Evolutionary conservation across 768 basidiomycete genomes (phyloP), one percentile per base, ranked within the genome.

Genomic region (Mycena olivaceomarginata): DNA sequence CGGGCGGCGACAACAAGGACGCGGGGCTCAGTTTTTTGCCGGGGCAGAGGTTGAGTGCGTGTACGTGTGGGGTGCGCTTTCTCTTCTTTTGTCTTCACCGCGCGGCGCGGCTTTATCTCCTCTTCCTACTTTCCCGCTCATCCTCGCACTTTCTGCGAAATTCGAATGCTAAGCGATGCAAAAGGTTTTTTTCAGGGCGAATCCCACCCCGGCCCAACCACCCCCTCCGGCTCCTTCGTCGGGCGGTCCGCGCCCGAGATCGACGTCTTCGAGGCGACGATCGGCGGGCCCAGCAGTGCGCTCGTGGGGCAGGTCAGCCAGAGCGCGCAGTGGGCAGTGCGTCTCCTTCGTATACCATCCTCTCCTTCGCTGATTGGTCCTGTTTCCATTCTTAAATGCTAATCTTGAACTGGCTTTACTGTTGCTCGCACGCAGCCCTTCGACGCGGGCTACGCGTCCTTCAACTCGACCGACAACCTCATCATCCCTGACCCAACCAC

Each of bases 191-290:
- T 64, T 13, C 70, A 75, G 75, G 75, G 93, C 31, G 96, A 97
- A 81, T 89, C 91, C 39, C 97, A 98, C 84, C 97, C 97, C 41
- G 97, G 97, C 2, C 97, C 97, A 3, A 88, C 90, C 56, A 92
- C 94, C 68, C 72, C 89, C 0, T 94, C 97, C 82, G 95, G 95
- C 2, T 90, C 92, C 0, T 97, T 92, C 83, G 93, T 95, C 2
- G 97, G 97, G 1, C 89, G 97, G 25, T 85, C 94, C 3, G 96
- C 97, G 7, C 97, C 97, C 2, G 97, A 98, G 84, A 97, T 98
- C 67, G 97, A 98, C 84, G 83, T 98, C 64, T 94, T 98, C 74
- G 97, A 98, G 86, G 96, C 97, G 8, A 40, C 41, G 40, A 84
- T 85, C 75, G 78, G 84, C 88, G 94, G 90, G 80, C 90, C 85